Percentiles rank a stretch among this genome's conserved stretches.
Evolutionary conservation across 2,329 filamentous ascomycete species (phyloP).

Genomic region (Aspergillus sp.): DNA sequence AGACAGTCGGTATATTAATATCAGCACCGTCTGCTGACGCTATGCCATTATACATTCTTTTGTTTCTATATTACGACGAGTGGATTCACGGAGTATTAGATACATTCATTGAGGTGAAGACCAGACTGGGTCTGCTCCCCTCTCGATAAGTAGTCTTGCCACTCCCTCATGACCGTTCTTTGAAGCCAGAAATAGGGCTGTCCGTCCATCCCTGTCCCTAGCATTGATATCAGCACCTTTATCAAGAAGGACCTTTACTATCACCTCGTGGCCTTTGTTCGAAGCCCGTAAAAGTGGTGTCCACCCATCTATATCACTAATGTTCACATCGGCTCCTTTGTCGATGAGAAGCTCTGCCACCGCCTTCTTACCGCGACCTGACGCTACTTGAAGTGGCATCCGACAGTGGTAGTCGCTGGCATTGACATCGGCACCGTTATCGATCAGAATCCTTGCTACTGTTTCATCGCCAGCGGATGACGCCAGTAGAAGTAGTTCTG

Average conservation of each 20-base stretch:
- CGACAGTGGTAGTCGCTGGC: too few relatives aligned
- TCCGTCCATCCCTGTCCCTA: neutral
- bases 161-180: too few relatives aligned
- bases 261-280: constrained; percentile 5
- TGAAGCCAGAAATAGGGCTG: too few relatives aligned
- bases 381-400: neutral
- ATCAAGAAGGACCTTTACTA: constrained; percentile 13
- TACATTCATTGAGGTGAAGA: too few relatives aligned
- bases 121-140: too few relatives aligned
- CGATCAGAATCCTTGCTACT: constrained; percentile 6
- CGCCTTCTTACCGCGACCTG: neutral
- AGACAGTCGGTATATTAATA: too few relatives aligned
- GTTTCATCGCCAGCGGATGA: neutral
- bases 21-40: too few relatives aligned
- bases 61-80: too few relatives aligned
- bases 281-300: constrained; percentile 4
- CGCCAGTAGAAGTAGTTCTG: neutral
- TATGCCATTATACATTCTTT: too few relatives aligned
- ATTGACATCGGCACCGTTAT: too few relatives aligned
- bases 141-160: too few relatives aligned
- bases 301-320: neutral
- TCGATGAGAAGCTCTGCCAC: constrained; percentile 9
- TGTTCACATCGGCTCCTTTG: constrained; percentile 6
- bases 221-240: constrained; percentile 9
- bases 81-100: too few relatives aligned